Percentiles rank a stretch among this genome's conserved stretches.
Conservation (phyloP, 2,329 filamentous ascomycete species). For the Trichoderma polysporum region DNA sequence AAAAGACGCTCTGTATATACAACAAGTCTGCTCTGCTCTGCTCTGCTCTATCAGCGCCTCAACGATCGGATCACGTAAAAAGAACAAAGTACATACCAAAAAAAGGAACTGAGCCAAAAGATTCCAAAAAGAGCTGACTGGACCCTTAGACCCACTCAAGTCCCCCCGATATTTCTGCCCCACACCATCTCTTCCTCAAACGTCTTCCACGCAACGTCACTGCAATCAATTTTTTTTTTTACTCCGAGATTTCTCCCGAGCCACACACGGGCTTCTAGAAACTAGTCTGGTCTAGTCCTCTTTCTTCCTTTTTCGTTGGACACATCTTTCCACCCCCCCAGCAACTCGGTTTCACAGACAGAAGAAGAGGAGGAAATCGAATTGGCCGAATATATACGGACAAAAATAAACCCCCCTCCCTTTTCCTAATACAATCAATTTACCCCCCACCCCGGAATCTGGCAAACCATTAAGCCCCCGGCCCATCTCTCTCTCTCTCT, state of each 20-base stretch:
- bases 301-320: not conserved
- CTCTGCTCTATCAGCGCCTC: not conserved
- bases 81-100: not conserved
- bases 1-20: too few species aligned
- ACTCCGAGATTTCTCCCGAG: slow-evolving; percentile 5
- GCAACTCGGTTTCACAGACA: not conserved
- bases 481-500: not conserved
- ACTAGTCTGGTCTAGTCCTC: not conserved
- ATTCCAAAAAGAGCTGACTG: not conserved
- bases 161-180: not conserved
- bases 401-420: not conserved
- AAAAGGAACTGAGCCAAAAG: not conserved
- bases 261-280: not conserved
- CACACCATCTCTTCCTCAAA: not conserved
- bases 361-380: not conserved
- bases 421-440: not conserved
- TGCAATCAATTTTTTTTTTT: not conserved
- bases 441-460: not conserved
- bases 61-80: too few species aligned
- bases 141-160: not conserved
- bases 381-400: not conserved
- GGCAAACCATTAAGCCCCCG: not conserved
- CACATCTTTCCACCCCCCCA: not conserved
- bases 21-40: not conserved
- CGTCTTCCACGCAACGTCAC: not conserved